Conservation (phyloP, 2,329 filamentous ascomycete genomes). For the Amesomyces nigricolor region DNA sequence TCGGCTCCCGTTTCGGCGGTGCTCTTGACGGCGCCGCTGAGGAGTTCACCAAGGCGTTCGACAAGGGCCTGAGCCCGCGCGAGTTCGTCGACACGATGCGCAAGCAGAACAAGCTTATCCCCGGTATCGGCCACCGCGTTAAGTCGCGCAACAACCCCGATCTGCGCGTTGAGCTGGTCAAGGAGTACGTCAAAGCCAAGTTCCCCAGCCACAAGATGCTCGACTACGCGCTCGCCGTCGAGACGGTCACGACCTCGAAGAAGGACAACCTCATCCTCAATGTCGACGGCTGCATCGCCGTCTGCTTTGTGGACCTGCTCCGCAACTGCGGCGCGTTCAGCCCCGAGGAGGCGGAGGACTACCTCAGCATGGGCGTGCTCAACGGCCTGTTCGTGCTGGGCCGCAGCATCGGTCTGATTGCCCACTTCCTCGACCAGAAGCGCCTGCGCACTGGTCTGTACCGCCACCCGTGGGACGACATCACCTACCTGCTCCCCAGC, state of each 20-base stretch:
- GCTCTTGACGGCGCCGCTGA: conserved; percentile 95
- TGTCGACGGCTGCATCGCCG: conserved; percentile 95
- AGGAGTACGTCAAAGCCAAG: conserved; percentile 96
- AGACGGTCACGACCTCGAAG: conserved; percentile 98
- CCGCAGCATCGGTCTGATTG: conserved; percentile 96
- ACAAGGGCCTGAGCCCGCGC: conserved; percentile 96
- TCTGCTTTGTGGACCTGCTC: conserved; percentile 97
- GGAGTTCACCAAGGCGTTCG: conserved; percentile 96
- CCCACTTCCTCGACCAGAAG: conserved; percentile 99
- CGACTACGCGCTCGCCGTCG: conserved; percentile 96
- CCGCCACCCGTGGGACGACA: conserved; percentile 98
- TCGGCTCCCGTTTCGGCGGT: conserved; percentile 97
- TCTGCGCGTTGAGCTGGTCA: conserved; percentile 98
- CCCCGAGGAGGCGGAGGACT: conserved; percentile 94
- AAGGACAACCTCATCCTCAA: conserved; percentile 99
- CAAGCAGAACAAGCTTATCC: conserved; percentile 99
- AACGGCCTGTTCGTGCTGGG: conserved; percentile 99
- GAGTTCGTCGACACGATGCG: conserved; percentile 99
- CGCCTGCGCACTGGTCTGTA: conserved; percentile 95
- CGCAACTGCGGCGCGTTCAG: conserved; percentile 98
- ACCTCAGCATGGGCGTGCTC: conserved; percentile 97
- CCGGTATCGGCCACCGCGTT: conserved; percentile 97
- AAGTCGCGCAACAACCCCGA: conserved; percentile 99
- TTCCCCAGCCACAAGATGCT: conserved; percentile 98
- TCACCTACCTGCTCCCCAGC: conserved; percentile 87